Evolutionary conservation across 257 asterid species (phyloP).

Genomic region (Avicennia marina): DNA sequence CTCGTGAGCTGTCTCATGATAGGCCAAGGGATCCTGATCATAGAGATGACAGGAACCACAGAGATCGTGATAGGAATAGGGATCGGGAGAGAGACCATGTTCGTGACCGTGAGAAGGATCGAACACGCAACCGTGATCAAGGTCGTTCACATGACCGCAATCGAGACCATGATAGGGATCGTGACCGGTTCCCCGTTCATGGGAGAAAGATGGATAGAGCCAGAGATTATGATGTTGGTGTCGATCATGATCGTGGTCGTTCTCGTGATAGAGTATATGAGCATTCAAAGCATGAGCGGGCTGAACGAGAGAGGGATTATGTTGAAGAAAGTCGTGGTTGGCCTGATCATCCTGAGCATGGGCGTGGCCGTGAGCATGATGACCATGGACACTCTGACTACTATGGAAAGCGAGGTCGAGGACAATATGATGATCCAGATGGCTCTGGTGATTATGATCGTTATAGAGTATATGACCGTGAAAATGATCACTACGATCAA

Average conservation of each 20-base stretch:
- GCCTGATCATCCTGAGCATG: constrained; percentile 45
- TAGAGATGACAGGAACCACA: constrained; percentile 80
- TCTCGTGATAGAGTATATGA: constrained; percentile 49
- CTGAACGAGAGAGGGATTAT: constrained; percentile 41
- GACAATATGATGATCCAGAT: constrained; percentile 37
- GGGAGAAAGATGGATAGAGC: constrained; percentile 48
- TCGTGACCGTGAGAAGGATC: constrained; percentile 47
- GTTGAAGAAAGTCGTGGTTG: constrained; percentile 47
- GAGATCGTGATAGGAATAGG: constrained; percentile 77
- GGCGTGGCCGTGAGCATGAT: constrained; percentile 44
- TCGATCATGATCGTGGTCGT: constrained; percentile 49
- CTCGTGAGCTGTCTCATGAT: constrained; percentile 82
- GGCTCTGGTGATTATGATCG: constrained; percentile 53
- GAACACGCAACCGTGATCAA: constrained; percentile 52
- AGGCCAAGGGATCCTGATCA: constrained; percentile 76
- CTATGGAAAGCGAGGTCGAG: constrained; percentile 51
- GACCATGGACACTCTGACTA: constrained; percentile 52
- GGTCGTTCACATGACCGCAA: constrained; percentile 46
- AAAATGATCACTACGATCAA: constrained; percentile 58
- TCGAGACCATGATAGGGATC: constrained; percentile 37
- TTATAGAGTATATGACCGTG: constrained; percentile 47
- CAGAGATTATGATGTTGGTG: constrained; percentile 38
- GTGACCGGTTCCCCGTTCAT: constrained; percentile 40
- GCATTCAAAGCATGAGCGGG: constrained; percentile 37
- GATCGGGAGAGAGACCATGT: constrained; percentile 66